Evolutionary conservation across 805 yeast genomes (phyloP).

Genomic region (Saccharomycopsis selenospora): DNA sequence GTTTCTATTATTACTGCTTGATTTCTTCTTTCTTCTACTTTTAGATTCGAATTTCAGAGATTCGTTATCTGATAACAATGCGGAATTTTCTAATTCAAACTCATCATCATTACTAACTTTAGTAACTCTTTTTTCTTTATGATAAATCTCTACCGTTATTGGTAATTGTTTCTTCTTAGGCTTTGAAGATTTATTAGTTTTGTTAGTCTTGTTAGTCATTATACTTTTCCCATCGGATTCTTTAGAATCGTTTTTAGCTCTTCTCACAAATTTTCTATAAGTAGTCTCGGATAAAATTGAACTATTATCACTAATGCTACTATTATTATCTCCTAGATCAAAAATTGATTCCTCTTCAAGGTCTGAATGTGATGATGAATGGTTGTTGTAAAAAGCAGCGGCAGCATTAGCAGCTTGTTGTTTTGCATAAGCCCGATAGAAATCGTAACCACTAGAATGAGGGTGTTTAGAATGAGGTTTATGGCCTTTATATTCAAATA

Average conservation of each 20-base stretch:
- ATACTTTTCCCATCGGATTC: neutral
- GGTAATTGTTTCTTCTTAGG: slow-evolving; percentile 8
- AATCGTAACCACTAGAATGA: no score
- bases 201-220: neutral
- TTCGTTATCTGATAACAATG: no score
- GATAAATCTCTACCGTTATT: slow-evolving; percentile 12
- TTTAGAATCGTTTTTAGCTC: neutral
- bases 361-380: neutral
- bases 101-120: neutral
- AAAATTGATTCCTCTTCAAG: slow-evolving; percentile 4
- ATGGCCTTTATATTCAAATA: neutral
- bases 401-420: neutral
- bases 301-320: slow-evolving; percentile 1
- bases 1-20: neutral
- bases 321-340: neutral
- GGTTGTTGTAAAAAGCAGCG: neutral
- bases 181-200: neutral
- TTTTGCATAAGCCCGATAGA: neutral
- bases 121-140: neutral
- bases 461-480: no score
- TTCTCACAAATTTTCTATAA: neutral
- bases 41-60: no score
- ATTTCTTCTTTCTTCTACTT: no score
- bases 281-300: slow-evolving; percentile 2
- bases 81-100: neutral